These are phyloP conservation scores for Dicorynia guianensis DNA, from an alignment of 306 rosid genomes.

Conservation along the genomic window DNA sequence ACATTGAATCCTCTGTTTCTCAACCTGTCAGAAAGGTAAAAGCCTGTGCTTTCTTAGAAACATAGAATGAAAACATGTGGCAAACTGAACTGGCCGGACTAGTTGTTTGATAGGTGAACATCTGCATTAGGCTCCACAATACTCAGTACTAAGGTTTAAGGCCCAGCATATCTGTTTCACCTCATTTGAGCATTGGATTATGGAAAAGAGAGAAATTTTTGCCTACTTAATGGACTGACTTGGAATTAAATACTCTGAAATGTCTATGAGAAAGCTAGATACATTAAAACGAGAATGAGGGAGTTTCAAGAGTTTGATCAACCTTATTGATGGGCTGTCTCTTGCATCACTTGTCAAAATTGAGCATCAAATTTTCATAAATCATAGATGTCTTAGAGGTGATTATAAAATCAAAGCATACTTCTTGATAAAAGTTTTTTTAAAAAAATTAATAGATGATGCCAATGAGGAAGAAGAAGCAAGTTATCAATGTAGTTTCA, in stretches of 20 bases:
- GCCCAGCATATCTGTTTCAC: not conserved
- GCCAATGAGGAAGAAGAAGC: not conserved
- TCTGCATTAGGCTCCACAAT: not conserved
- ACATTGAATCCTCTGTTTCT: constrained; percentile 63
- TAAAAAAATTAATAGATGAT: not conserved
- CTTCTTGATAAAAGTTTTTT: not conserved
- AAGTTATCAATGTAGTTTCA: not conserved
- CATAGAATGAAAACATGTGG: constrained; percentile 13
- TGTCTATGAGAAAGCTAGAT: not conserved
- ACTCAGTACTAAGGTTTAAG: not conserved
- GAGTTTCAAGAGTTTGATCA: not conserved
- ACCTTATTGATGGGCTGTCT: not conserved
- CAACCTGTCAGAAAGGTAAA: constrained; percentile 74
- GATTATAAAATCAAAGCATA: not conserved
- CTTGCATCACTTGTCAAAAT: not conserved
- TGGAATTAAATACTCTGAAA: not conserved
- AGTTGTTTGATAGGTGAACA: not conserved
- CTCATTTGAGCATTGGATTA: not conserved
- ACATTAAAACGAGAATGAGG: not conserved
- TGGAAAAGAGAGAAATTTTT: not conserved
- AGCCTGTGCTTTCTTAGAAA: constrained; percentile 19
- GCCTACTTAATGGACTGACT: not conserved
- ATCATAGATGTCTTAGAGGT: not conserved
- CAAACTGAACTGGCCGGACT: not conserved
- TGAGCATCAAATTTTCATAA: too few relatives aligned